These are phyloP conservation scores for Chalciporus pseudorubinellus DNA, from an alignment of 768 basidiomycete genomes.

Conservation along the genomic window DNA sequence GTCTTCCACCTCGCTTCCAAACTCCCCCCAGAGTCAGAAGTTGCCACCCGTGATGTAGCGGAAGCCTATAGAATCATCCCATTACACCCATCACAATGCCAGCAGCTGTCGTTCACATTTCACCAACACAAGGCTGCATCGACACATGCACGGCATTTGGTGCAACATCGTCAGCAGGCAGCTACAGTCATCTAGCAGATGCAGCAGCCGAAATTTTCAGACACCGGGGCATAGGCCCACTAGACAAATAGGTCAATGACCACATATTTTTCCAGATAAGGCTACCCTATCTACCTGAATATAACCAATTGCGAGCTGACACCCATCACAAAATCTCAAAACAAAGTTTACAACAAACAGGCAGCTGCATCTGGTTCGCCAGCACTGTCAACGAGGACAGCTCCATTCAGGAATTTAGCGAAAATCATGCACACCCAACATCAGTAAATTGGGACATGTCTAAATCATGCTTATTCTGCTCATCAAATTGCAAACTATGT, in stretches of 20 bases:
- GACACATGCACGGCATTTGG: background rate
- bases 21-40: background rate
- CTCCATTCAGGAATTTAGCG: too few relatives aligned
- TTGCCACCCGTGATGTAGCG: background rate
- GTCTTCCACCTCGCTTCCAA: background rate
- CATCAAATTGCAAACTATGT: too few relatives aligned
- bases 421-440: too few relatives aligned
- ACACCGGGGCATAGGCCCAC: background rate
- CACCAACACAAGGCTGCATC: background rate
- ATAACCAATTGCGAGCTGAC: too few relatives aligned
- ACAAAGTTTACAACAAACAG: too few relatives aligned
- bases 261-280: slow-evolving; percentile 10
- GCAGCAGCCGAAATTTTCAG: slow-evolving; percentile 2
- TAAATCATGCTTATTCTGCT: too few relatives aligned
- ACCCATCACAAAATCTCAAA: too few relatives aligned
- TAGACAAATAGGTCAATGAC: slow-evolving; percentile 9
- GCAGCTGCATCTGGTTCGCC: too few relatives aligned
- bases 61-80: background rate
- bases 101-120: fast-evolving
- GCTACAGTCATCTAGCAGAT: slow-evolving; percentile 4
- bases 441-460: too few relatives aligned
- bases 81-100: background rate
- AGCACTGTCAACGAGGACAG: too few relatives aligned
- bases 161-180: background rate
- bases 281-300: too few relatives aligned